Evolutionary conservation across 371 early-diverging fungal genomes (phyloP).

Genomic region (Smittium culicis): DNA sequence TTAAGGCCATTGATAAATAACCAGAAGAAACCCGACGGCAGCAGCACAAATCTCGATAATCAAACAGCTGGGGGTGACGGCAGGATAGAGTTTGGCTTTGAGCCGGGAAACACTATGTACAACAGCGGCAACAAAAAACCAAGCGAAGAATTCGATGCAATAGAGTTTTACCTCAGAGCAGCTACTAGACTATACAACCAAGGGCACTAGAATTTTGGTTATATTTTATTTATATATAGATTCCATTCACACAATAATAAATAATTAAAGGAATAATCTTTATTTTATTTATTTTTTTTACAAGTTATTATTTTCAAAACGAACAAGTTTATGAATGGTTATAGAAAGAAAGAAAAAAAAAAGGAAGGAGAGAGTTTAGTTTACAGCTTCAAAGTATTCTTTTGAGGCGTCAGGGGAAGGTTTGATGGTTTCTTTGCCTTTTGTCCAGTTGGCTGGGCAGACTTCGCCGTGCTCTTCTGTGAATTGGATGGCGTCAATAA

Average conservation of each 20-base stretch:
- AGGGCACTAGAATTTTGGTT: conserved; percentile 17
- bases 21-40: not conserved
- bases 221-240: not conserved
- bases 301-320: too few species aligned
- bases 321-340: too few species aligned
- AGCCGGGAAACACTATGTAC: too few species aligned
- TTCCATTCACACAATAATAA: too few species aligned
- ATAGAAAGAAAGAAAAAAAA: not conserved
- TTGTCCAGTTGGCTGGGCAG: conserved; percentile 75
- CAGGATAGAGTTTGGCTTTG: too few species aligned
- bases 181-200: conserved; percentile 51
- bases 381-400: conserved; percentile 13
- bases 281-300: too few species aligned
- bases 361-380: not conserved
- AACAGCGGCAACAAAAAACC: not conserved
- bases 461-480: conserved; percentile 67
- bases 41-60: conserved; percentile 4
- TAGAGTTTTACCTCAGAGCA: conserved; percentile 59
- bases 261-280: too few species aligned
- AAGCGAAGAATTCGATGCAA: conserved; percentile 42
- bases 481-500: conserved; percentile 84
- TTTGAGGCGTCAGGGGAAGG: conserved; percentile 10
- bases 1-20: conserved; percentile 27
- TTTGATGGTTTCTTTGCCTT: conserved; percentile 35
- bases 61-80: conserved; percentile 11